Base-by-base conservation (phyloP, 2,329 filamentous ascomycete species). In the Colletotrichum sidae region DNA sequence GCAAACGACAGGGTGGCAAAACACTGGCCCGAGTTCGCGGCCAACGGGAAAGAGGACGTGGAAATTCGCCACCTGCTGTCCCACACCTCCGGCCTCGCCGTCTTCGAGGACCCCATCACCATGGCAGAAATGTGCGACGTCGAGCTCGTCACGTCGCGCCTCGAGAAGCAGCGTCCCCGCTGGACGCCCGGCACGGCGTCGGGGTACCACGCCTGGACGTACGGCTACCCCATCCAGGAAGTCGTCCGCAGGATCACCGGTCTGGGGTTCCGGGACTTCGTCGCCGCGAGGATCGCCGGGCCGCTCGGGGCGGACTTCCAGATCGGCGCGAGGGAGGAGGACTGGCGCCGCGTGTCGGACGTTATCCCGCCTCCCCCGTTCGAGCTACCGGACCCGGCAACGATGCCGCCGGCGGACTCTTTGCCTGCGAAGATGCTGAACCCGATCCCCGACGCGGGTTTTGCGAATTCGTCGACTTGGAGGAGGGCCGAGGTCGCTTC, bases 1-100 rank as follows among this genome's bases (percentile, higher is more conserved):
- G 69, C 74, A 1, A 65, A 78, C 49, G 79, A 74, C 11, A 75
- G 75, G 2, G 78, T 83, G 1, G 67, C 76, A 2, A 72, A 75
- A 44, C 79, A 83, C 72, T 84, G 81, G 81, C 81, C 81, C 1
- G 81, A 83, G 49, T 83, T 83, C 59, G 78, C 72, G 0, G 73
- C 67, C 11, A 78, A 79, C 17, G 80, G 79, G 42, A 82, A 83
- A 52, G 71, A 78, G 44, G 68, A 76, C 12, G 69, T 82, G 47
- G 67, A 75, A 10, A 76, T 83, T 6, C 72, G 75, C 2, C 80
- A 83, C 63, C 12, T 81, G 2, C 70, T 83, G 11, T 75, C 75
- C 1, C 81, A 83, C 68, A 78, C 74, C 0, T 73, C 80, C 0
- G 76, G 78, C 7, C 58, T 80, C 2, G 66, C 76, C 2, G 74